These are phyloP conservation scores for Escallonia rubra DNA, from an alignment of 129 eudicot species.

Conservation along the genomic window DNA sequence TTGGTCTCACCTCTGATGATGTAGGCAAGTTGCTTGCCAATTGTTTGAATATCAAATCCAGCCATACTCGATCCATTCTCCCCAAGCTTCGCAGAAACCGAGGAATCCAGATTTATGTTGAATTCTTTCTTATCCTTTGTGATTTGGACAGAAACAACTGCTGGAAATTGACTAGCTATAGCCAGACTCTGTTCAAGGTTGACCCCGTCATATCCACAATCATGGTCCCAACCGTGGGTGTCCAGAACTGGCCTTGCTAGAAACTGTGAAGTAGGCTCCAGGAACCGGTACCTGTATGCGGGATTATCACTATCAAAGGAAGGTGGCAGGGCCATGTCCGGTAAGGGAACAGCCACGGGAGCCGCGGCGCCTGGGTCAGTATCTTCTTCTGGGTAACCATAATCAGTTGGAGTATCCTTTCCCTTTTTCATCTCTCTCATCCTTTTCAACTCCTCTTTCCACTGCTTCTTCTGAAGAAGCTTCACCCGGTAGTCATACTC, in stretches of 20 bases:
- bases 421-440: constrained; percentile 78
- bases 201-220: constrained; percentile 93
- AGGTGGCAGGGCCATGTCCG: constrained; percentile 86
- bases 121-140: constrained; percentile 89
- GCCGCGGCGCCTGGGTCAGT: constrained; percentile 61
- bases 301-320: constrained; percentile 77
- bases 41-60: constrained; percentile 74
- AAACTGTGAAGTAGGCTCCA: constrained; percentile 94
- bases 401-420: constrained; percentile 28
- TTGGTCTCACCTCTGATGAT: constrained; percentile 80
- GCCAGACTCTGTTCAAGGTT: constrained; percentile 70
- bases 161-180: constrained; percentile 51
- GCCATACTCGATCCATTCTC: constrained; percentile 75
- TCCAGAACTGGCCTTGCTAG: constrained; percentile 82
- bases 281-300: constrained; percentile 62
- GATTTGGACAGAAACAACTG: constrained; percentile 55
- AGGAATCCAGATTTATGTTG: constrained; percentile 73
- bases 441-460: constrained; percentile 83
- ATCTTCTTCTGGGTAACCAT: constrained; percentile 46
- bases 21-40: constrained; percentile 84
- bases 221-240: constrained; percentile 94
- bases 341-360: constrained; percentile 79
- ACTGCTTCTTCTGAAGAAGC: constrained; percentile 93
- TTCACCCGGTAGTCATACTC: constrained; percentile 95
- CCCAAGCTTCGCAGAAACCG: constrained; percentile 64